Percentiles rank a stretch among this genome's conserved stretches.
Evolutionary conservation across 164 flowering plant species (phyloP).

Genomic region (Sedum album): DNA sequence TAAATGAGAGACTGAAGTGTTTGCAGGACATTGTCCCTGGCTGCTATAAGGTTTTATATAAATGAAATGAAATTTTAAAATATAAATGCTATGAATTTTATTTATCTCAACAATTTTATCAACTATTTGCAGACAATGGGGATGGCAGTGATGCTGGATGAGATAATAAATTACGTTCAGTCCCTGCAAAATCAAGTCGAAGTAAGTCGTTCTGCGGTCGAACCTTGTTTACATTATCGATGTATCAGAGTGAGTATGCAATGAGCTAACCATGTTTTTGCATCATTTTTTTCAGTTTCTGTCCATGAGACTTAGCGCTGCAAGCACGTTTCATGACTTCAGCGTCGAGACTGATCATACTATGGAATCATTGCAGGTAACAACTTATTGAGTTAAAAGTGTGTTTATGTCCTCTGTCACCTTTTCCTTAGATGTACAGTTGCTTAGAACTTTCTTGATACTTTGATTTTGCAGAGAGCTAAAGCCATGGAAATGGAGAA

Average conservation of each 20-base stretch:
- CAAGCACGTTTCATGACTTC: conserved; percentile 40
- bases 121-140: conserved; percentile 33
- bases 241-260: not conserved
- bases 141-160: conserved; percentile 46
- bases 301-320: conserved; percentile 50
- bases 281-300: conserved; percentile 29
- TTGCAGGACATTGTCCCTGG: conserved; percentile 70
- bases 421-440: no score
- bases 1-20: conserved; percentile 52
- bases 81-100: not conserved
- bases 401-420: not conserved
- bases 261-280: not conserved
- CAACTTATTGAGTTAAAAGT: not conserved
- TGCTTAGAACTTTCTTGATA: not conserved
- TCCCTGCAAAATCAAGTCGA: conserved; percentile 47
- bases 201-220: conserved; percentile 16
- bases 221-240: not conserved
- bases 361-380: conserved; percentile 30
- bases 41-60: conserved; percentile 45
- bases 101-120: not conserved
- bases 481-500: conserved; percentile 31
- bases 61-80: not conserved
- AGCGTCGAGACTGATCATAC: conserved; percentile 30
- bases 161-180: conserved; percentile 41
- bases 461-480: conserved; percentile 24